A percentile compares a stretch with the other conserved stretches of the same genome.
Evolutionary conservation across 2,329 filamentous ascomycete species (phyloP).

Genomic region (Amesomyces nigricolor): DNA sequence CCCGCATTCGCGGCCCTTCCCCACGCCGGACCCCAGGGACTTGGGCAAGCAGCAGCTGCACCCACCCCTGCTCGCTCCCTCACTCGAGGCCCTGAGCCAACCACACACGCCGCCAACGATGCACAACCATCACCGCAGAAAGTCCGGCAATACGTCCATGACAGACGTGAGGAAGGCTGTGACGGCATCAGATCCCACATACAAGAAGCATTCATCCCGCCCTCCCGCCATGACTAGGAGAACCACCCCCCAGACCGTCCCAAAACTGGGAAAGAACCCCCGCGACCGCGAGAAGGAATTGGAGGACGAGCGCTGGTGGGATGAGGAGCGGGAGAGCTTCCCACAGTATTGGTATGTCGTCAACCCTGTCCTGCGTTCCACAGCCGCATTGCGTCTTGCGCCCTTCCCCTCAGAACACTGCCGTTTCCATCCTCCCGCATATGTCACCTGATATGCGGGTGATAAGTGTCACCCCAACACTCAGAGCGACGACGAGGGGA

Average conservation of each 20-base stretch:
- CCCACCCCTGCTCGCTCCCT: constrained; percentile 7
- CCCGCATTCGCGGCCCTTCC: neutral
- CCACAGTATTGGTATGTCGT: constrained; percentile 58
- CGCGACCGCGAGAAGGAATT: constrained; percentile 47
- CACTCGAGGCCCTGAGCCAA: constrained; percentile 15
- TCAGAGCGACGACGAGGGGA: constrained; percentile 20
- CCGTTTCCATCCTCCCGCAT: constrained; percentile 28
- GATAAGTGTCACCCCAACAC: constrained; percentile 22
- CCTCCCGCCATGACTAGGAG: constrained; percentile 42
- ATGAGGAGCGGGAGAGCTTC: constrained; percentile 58
- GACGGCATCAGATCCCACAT: constrained; percentile 38
- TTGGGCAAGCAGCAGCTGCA: constrained; percentile 14
- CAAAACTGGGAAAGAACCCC: constrained; percentile 47
- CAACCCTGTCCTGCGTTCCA: constrained; percentile 19
- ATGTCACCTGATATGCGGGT: constrained; percentile 31
- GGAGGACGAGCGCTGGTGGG: constrained; percentile 45
- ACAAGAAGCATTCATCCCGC: constrained; percentile 38
- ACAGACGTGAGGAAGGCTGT: constrained; percentile 51
- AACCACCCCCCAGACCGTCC: constrained; percentile 35
- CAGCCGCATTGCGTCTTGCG: constrained; percentile 11
- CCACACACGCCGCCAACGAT: constrained; percentile 34
- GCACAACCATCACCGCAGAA: constrained; percentile 50
- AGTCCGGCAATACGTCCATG: constrained; percentile 50
- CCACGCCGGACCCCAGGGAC: neutral
- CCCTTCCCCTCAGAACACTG: constrained; percentile 19